Conservation (phyloP, 108 stramenopile genomes). For the Pseudonitzschia multistriata region DNA sequence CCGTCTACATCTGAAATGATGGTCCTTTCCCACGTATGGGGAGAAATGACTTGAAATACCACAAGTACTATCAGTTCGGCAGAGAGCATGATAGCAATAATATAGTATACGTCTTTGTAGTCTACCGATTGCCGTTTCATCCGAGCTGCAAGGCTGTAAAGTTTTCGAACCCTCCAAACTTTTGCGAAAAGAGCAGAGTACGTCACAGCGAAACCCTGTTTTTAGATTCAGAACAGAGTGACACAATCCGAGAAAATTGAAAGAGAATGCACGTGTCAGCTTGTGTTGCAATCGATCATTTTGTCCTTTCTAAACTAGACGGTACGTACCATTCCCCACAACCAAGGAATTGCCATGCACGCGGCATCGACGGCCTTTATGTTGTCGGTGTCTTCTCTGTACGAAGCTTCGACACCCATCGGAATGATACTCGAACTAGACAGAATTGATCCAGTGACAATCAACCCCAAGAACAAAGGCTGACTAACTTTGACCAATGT, state of each 20-base stretch:
- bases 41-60: conserved; percentile 30
- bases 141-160: conserved; percentile 23
- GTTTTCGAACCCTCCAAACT: conserved; percentile 33
- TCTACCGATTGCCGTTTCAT: conserved; percentile 28
- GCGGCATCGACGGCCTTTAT: conserved; percentile 4
- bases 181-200: conserved; percentile 24
- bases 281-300: background rate
- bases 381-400: conserved; percentile 6
- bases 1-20: conserved; percentile 24
- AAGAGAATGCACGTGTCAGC: background rate
- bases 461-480: conserved; percentile 22
- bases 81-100: conserved; percentile 25
- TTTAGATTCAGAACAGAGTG: background rate
- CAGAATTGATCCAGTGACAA: conserved; percentile 11
- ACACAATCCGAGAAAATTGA: background rate
- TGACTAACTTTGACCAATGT: conserved; percentile 17
- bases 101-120: conserved; percentile 21
- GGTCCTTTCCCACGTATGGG: conserved; percentile 26
- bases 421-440: conserved; percentile 34
- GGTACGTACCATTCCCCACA: conserved; percentile 36
- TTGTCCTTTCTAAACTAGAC: background rate
- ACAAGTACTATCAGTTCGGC: conserved; percentile 26
- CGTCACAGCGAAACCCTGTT: background rate
- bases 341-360: conserved; percentile 44
- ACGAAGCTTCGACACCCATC: conserved; percentile 18